Conservation (phyloP, 805 yeast species). For the Barnettozyma populi region DNA sequence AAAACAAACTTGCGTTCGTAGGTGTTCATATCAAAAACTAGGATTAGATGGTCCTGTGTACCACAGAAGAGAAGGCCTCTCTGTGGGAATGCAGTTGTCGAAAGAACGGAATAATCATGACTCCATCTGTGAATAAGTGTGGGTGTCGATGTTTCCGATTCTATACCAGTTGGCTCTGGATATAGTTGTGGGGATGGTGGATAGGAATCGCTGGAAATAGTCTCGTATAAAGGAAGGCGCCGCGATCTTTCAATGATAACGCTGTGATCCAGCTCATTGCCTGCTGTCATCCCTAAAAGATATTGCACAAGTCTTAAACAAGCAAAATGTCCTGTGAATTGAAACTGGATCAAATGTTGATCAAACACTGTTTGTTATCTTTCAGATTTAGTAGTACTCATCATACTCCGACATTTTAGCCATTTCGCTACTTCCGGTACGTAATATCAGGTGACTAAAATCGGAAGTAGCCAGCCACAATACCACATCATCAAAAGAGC, state of each 20-base stretch:
- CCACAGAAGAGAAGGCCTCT: constrained; percentile 73
- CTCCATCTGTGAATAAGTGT: constrained; percentile 69
- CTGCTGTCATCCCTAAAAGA: constrained; percentile 5
- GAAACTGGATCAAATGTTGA: background rate
- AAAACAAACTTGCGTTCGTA: constrained; percentile 51
- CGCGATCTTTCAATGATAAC: constrained; percentile 16
- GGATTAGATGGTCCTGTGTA: constrained; percentile 76
- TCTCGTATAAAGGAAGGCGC: constrained; percentile 17
- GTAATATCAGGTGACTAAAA: background rate
- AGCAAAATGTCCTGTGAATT: background rate
- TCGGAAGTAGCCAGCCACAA: background rate
- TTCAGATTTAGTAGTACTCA: background rate
- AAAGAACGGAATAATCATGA: constrained; percentile 64
- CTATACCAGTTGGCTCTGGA: background rate
- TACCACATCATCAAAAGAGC: too few relatives aligned
- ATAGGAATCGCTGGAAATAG: constrained; percentile 4
- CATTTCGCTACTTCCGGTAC: background rate
- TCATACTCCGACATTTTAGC: constrained; percentile 1
- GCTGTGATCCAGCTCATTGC: constrained; percentile 17
- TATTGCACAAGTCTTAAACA: background rate
- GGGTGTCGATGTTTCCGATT: constrained; percentile 5
- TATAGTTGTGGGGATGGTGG: constrained; percentile 16
- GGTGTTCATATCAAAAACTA: constrained; percentile 62
- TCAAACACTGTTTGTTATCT: background rate
- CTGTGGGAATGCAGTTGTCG: constrained; percentile 58